Conservation (phyloP, 805 yeast species). For the Metschnikowia dekortorum region DNA sequence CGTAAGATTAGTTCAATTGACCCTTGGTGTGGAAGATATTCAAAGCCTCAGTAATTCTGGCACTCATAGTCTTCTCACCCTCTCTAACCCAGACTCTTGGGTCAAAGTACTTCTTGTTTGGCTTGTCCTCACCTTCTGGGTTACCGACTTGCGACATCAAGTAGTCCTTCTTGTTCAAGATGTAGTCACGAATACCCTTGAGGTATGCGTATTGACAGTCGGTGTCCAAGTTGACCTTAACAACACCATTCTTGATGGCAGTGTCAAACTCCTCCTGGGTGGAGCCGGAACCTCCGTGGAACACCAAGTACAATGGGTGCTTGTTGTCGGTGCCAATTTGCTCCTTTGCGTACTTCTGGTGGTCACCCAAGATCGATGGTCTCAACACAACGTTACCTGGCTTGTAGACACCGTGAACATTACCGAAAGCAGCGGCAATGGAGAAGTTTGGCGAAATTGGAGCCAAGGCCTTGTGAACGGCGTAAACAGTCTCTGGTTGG, state of each 20-base stretch:
- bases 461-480: constrained; percentile 83
- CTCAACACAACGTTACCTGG: constrained; percentile 94
- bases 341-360: constrained; percentile 83
- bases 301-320: constrained; percentile 89
- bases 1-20: constrained; percentile 34
- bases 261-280: constrained; percentile 84
- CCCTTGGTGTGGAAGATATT: constrained; percentile 76
- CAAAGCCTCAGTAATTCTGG: constrained; percentile 81
- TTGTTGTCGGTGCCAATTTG: constrained; percentile 49
- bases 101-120: constrained; percentile 99
- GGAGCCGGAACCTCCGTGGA: constrained; percentile 99
- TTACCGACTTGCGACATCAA: constrained; percentile 86
- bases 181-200: constrained; percentile 95
- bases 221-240: constrained; percentile 98
- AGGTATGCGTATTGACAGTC: constrained; percentile 99
- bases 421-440: constrained; percentile 99
- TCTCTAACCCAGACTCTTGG: constrained; percentile 99
- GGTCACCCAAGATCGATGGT: constrained; percentile 93
- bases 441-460: constrained; percentile 97
- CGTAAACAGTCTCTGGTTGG: constrained; percentile 88
- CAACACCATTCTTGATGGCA: constrained; percentile 92
- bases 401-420: constrained; percentile 99
- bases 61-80: constrained; percentile 98
- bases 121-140: constrained; percentile 99
- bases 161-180: constrained; percentile 94